Base-by-base conservation (phyloP, 116 monocot genomes). In the Cymodocea nodosa region DNA sequence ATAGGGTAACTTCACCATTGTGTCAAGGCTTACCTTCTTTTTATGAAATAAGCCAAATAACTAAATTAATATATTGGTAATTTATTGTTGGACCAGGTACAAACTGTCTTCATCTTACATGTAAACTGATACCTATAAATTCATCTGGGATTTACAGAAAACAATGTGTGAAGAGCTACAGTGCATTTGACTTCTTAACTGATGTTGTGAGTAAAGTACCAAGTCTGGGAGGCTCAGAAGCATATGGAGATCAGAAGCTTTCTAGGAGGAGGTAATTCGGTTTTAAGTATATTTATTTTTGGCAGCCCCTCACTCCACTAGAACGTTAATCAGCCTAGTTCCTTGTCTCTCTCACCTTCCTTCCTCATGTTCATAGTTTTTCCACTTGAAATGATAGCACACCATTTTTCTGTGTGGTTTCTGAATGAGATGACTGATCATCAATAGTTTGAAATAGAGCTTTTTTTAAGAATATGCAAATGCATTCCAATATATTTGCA, bases 161-260 rank as follows among this genome's bases (percentile, higher is more conserved):
- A 68, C 95, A 95, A 66, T 95, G 95, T 75, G 83, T 95, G 73
- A 87, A 76, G 81, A 90, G 73, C 63, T 95, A 83, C 66, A 85
- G 83, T 75, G 85, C 83, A 61, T 95, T 87, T 77, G 95, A 95
- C 80, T 95, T 95, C 79, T 73, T 95, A 75, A 90, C 62, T 56
- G 87, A 87, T 72, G 83, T 95, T 64, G 95, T 95, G 67, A 85
- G 83, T 78, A 87, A 95, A 78, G 87, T 95, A 76, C 87, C 90
- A 12, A 80, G 69, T 75, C 85, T 95, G 66, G 87, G 90, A 63
- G 85, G 85, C 59, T 60, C 75, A 18, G 90, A 90, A 59, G 62
- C 87, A 52, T 80, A 71, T 73, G 80, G 83, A 60, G 85, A 90
- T 49, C 87, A 95, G 49, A 90, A 80, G 73, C 74, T 87, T 50